phyloP scores from a whole-genome alignment of 306 rosid species.

The Potentilla sterilis region DNA sequence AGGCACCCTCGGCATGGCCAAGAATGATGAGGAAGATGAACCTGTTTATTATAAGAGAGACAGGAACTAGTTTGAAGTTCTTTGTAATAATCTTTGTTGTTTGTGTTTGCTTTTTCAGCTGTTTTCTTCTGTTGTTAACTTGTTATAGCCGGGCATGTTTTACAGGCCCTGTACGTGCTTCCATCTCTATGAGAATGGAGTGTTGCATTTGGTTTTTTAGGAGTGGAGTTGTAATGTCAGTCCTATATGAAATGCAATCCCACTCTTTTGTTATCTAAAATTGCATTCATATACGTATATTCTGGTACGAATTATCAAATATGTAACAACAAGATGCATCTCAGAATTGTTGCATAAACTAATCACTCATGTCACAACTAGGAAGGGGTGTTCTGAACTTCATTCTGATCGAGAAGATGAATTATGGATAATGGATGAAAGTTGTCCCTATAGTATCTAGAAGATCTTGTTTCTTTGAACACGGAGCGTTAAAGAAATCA shows the following conservation, averaged over 20 bases:
- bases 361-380: no score
- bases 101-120: not conserved
- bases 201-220: not conserved
- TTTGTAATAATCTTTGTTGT: not conserved
- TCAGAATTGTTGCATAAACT: no score
- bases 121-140: not conserved
- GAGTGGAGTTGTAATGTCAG: slow-evolving; percentile 3
- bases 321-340: not conserved
- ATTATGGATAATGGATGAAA: no score
- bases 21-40: slow-evolving; percentile 10
- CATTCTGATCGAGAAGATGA: no score
- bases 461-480: no score
- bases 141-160: not conserved
- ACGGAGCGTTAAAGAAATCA: no score
- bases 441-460: no score
- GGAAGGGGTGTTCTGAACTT: no score
- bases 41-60: not conserved
- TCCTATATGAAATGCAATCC: slow-evolving; percentile 11
- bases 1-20: slow-evolving; percentile 7
- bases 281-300: no score
- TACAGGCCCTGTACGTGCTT: not conserved
- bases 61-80: not conserved
- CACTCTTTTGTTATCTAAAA: not conserved
- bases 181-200: slow-evolving; percentile 2
- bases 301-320: not conserved